Percentiles rank a stretch among this genome's conserved stretches.
These are phyloP conservation scores for Candida ficus DNA, from an alignment of 805 yeast species.

Conservation along the genomic window DNA sequence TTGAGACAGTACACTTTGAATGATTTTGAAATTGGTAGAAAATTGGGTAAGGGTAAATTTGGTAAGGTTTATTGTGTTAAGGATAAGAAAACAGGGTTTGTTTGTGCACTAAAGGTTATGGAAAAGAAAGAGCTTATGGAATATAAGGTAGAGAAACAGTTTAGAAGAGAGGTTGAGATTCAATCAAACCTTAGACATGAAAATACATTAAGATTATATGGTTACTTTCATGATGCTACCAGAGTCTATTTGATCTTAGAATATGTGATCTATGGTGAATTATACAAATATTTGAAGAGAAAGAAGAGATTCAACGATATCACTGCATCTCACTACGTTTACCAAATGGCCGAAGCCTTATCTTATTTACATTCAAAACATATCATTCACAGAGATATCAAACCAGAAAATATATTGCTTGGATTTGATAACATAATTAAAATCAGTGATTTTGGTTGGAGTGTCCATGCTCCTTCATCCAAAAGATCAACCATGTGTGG, in stretches of 20 bases:
- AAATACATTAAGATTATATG: constrained; percentile 74
- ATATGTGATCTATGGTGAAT: constrained; percentile 80
- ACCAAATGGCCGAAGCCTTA: constrained; percentile 79
- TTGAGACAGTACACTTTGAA: constrained; percentile 34
- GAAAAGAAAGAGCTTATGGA: constrained; percentile 71
- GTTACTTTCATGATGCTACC: constrained; percentile 76
- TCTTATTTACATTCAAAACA: constrained; percentile 71
- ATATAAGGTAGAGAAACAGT: constrained; percentile 76
- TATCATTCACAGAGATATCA: constrained; percentile 87
- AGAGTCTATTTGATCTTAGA: constrained; percentile 83
- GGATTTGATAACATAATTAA: constrained; percentile 74
- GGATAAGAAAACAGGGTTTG: constrained; percentile 67
- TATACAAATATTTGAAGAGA: constrained; percentile 67
- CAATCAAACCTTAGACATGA: constrained; percentile 77
- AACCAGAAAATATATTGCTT: constrained; percentile 86
- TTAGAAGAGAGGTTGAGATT: constrained; percentile 87
- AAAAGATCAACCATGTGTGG: constrained; percentile 87
- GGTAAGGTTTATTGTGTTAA: constrained; percentile 89
- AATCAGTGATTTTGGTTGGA: constrained; percentile 95
- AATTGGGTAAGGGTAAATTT: constrained; percentile 88
- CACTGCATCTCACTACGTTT: constrained; percentile 72
- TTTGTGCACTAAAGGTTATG: constrained; percentile 92
- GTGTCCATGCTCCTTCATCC: constrained; percentile 57
- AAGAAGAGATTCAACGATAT: constrained; percentile 66
- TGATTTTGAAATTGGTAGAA: constrained; percentile 84